Percentiles rank a stretch among this genome's conserved stretches.
phyloP scores from a whole-genome alignment of 208 protist species.

The Trypanosoma lewisi region DNA sequence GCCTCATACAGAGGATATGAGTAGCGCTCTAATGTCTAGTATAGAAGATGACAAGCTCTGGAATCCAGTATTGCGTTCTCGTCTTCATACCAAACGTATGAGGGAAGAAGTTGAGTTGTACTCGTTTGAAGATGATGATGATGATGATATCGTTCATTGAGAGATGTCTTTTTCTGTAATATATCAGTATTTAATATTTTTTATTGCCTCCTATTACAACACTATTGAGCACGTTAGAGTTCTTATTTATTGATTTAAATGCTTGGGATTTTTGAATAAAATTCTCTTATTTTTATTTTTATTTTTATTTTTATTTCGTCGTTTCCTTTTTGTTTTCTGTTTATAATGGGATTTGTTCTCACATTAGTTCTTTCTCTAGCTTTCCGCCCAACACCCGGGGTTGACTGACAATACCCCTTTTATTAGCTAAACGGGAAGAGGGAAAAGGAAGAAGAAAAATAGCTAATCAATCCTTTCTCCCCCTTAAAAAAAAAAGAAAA shows the following conservation, averaged over 20 bases:
- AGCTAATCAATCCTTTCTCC: conserved; percentile 1
- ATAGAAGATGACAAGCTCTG: conserved; percentile 91
- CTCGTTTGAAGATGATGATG: conserved; percentile 85
- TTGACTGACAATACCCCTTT: background rate
- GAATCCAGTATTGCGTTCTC: conserved; percentile 80
- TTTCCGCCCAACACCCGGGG: background rate
- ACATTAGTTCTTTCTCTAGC: background rate
- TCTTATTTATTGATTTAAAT: too few relatives aligned
- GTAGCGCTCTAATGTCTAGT: conserved; percentile 85
- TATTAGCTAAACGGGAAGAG: background rate
- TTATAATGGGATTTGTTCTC: background rate
- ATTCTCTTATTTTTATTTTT: background rate
- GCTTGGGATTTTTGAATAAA: too few relatives aligned
- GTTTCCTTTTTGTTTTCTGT: background rate
- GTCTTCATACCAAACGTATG: conserved; percentile 54
- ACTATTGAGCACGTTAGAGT: too few relatives aligned
- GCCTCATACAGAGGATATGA: conserved; percentile 78
- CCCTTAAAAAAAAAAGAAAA: conserved; percentile 3
- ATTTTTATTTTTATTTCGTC: conserved; percentile 9
- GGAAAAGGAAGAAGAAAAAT: background rate
- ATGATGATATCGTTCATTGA: conserved; percentile 16
- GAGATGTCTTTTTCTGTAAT: conserved; percentile 1
- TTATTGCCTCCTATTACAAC: too few relatives aligned
- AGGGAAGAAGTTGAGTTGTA: conserved; percentile 71
- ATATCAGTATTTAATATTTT: conserved; percentile 7